Evolutionary conservation across 805 yeast species (phyloP).

Genomic region (Ogataea methylovora): DNA sequence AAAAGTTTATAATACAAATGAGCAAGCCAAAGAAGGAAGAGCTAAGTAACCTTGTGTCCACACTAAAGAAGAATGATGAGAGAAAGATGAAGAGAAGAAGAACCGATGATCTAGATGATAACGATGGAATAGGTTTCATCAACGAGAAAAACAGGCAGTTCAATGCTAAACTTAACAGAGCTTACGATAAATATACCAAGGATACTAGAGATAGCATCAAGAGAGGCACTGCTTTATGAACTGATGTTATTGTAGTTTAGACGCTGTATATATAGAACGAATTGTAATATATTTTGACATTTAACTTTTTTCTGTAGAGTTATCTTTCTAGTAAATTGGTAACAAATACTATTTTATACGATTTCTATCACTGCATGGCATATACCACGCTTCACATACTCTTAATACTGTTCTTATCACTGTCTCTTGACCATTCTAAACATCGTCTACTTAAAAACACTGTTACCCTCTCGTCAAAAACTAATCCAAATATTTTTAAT

Average conservation of each 20-base stretch:
- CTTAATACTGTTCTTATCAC: too few species aligned
- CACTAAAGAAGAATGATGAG: slow-evolving; percentile 28
- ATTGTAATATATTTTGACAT: too few species aligned
- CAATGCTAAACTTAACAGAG: slow-evolving; percentile 58
- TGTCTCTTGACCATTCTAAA: too few species aligned
- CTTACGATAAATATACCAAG: slow-evolving; percentile 33
- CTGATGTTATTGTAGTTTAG: background rate
- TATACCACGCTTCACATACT: too few species aligned
- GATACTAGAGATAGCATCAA: slow-evolving; percentile 15
- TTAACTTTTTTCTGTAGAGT: too few species aligned
- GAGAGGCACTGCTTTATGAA: slow-evolving; percentile 14
- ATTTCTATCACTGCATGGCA: too few species aligned
- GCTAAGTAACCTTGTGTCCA: slow-evolving; percentile 25
- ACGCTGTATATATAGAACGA: slow-evolving; percentile 20
- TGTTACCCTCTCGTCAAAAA: too few species aligned
- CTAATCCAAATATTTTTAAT: too few species aligned
- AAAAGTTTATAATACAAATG: slow-evolving; percentile 13
- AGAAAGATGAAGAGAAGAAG: slow-evolving; percentile 18
- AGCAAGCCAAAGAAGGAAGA: slow-evolving; percentile 7
- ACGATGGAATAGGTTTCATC: slow-evolving; percentile 37
- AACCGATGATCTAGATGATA: slow-evolving; percentile 23
- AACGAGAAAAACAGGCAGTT: slow-evolving; percentile 71
- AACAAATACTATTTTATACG: too few species aligned
- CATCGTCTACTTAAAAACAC: too few species aligned
- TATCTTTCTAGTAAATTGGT: too few species aligned